Base-by-base conservation (phyloP, 139 green algal species). In the Ettlia oleoabundans region DNA sequence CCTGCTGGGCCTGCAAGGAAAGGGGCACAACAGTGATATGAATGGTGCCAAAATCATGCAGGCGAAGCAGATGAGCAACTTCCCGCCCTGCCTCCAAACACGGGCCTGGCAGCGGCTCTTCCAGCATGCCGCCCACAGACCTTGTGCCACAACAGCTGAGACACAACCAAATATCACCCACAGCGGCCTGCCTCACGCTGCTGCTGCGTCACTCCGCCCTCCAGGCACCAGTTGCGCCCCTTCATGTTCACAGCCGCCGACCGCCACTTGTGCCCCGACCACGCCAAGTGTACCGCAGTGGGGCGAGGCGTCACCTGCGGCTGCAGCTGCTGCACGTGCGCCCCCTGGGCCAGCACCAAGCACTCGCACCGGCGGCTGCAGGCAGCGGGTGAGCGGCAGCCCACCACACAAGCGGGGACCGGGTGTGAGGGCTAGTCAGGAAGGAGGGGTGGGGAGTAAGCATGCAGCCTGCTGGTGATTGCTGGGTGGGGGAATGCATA, bases 301-400 rank as follows among this genome's bases (percentile, higher is more conserved):
- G 26, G 42, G 42, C 40, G 67, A 15, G 40, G 40, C 24, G 15
- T 5, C 67, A 28, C 38, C 24, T 32, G 42, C 30, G 42, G 10
- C 43, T 41, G 2, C 70, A 77, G 30, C 8, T 41, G 42, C 3
- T 15, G 24, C 70, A 33, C 70, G 9, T 42, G 4, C 9, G 70
- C 30, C n/a, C 70, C 70, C 43, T 28, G 10, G 2, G 70, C 70
- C 10, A 77, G 70, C 70, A 63, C 40, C 30, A 77, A 30, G 70
- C 70, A 77, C 70, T 77, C 70, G 70, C 70, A 77, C 3, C 21
- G 22, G 8, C 63, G 70, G 42, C 55, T 63, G 30, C 37, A 30
- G 35, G 70, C 70, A 77, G 70, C 21, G 37, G 67, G 9, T 9
- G 67, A 38, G 0, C 32, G 28, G 10, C 15, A 33, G 63, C 8